These are phyloP conservation scores for Zygosaccharomyces sapae DNA, from an alignment of 1,139 yeast genomes.

Conservation along the genomic window DNA sequence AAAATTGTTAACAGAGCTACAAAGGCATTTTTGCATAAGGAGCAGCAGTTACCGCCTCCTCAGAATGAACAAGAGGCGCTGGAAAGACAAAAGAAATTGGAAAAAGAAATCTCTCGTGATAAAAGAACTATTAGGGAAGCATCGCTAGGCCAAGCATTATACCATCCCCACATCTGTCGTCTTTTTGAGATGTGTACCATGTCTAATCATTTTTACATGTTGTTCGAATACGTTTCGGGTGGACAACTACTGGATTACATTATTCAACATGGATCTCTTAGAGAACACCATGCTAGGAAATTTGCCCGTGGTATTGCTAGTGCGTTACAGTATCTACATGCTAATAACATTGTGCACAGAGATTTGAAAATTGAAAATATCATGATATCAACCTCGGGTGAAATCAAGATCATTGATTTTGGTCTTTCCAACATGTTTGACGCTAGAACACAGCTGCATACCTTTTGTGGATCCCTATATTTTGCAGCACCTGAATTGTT, in stretches of 20 bases:
- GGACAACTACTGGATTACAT: conserved; percentile 98
- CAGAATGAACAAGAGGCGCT: conserved; percentile 52
- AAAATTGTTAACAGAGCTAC: conserved; percentile 81
- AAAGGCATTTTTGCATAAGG: conserved; percentile 70
- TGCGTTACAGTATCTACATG: conserved; percentile 90
- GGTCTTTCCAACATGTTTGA: conserved; percentile 88
- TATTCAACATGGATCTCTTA: conserved; percentile 91
- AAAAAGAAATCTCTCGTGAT: conserved; percentile 87
- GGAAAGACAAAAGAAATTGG: conserved; percentile 67
- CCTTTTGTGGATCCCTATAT: conserved; percentile 95
- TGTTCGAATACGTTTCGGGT: conserved; percentile 94
- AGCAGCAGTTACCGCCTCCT: conserved; percentile 64
- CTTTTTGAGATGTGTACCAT: conserved; percentile 91
- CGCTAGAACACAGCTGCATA: conserved; percentile 67
- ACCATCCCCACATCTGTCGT: conserved; percentile 90
- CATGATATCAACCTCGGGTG: conserved; percentile 90
- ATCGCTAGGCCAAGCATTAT: conserved; percentile 80
- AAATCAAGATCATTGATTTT: conserved; percentile 91
- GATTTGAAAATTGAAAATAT: conserved; percentile 96
- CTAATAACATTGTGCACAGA: conserved; percentile 91
- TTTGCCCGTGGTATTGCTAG: conserved; percentile 96
- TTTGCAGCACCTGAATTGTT: conserved; percentile 98
- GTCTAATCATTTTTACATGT: conserved; percentile 96
- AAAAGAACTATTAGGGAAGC: conserved; percentile 92
- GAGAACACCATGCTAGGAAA: conserved; percentile 90